These are phyloP conservation scores for Xylaria grammica DNA, from an alignment of 495 filamentous ascomycete genomes.

Conservation along the genomic window DNA sequence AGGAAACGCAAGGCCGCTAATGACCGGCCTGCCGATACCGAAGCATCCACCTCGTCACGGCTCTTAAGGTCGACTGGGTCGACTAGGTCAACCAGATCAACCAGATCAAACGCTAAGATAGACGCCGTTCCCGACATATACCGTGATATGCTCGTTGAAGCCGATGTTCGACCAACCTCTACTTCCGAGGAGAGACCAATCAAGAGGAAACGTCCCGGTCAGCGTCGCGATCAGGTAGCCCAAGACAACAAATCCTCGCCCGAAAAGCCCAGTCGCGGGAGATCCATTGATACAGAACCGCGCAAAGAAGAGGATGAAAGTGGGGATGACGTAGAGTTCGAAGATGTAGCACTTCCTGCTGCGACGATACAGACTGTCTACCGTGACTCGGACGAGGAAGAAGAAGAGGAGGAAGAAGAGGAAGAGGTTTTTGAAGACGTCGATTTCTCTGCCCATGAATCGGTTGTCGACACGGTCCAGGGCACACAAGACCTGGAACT, in stretches of 20 bases:
- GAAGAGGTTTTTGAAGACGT: conserved; percentile 41
- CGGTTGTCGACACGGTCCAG: conserved; percentile 30
- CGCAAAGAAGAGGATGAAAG: conserved; percentile 43
- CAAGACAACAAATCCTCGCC: conserved; percentile 16
- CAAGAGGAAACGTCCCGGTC: conserved; percentile 49
- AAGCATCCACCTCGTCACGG: conserved; percentile 13
- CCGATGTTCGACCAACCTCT: conserved; percentile 47
- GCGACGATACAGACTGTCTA: conserved; percentile 31
- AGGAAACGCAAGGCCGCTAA: conserved; percentile 31
- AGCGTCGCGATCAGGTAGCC: conserved; percentile 33
- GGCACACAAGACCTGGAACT: conserved; percentile 64
- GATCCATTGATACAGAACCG: conserved; percentile 24
- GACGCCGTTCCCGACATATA: conserved; percentile 61
- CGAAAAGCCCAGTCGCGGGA: conserved; percentile 9
- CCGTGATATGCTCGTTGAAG: conserved; percentile 70
- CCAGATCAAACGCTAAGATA: conserved; percentile 26
- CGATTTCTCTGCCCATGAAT: conserved; percentile 32
- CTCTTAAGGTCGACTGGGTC: conserved; percentile 21
- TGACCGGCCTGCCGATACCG: conserved; percentile 26
- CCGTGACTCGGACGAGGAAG: conserved; percentile 41
- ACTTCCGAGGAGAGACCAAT: conserved; percentile 37
- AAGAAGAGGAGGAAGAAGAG: conserved; percentile 32
- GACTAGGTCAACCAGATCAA: conserved; percentile 25
- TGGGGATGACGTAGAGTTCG: conserved; percentile 43
- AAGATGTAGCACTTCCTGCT: conserved; percentile 36